Base-by-base conservation (phyloP, 192 early-diverging fungal species). In the Mortierella alpina region DNA sequence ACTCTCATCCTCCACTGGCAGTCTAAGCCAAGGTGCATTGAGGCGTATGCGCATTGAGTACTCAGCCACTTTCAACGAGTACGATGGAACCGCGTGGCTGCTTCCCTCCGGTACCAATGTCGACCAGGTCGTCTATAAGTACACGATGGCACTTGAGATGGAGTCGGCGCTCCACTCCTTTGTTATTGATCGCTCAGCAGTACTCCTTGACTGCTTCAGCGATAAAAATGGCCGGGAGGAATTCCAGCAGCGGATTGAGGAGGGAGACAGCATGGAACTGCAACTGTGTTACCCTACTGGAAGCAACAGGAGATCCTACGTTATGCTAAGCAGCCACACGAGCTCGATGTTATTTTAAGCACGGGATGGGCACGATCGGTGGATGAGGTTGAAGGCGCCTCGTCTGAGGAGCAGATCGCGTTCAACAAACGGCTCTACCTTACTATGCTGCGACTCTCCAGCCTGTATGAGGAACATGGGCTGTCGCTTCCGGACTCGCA, bases 91-190 rank as follows among this genome's bases (percentile, higher is more conserved):
- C 4, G 2, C 60, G n/a, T 62, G 60, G 60, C 12, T 62, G 17
- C 22, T 62, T 9, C 17, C 42, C 12, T n/a, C 42, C 20, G 60
- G 60, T 9, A 62, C 60, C 4, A 46, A 45, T 45, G 60, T 62
- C 5, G 60, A 62, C 45, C 41, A 44, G 41, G n/a, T 18, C 4
- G 1, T 62, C n/a, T 47, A 20, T 47, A 13, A 18, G 18, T 46
- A 62, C 45, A 1, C 42, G n/a, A 47, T 47, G 41, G 45, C 60
- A 45, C 42, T 46, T 5, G 45, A 47, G 6, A 17, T 20, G 13
- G 60, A 62, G 60, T 62, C 60, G 5, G 8, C 42, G 0, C 60
- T 62, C 12, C 60, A 62, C 18, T 62, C 60, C 40, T 62, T 62
- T 47, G 60, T 62, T 42, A n/a, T 62, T 6, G 9, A 62, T 17